Evolutionary conservation across 208 protist genomes (phyloP), one percentile per base, ranked within the genome.

Genomic region (Trypanosoma brucei): DNA sequence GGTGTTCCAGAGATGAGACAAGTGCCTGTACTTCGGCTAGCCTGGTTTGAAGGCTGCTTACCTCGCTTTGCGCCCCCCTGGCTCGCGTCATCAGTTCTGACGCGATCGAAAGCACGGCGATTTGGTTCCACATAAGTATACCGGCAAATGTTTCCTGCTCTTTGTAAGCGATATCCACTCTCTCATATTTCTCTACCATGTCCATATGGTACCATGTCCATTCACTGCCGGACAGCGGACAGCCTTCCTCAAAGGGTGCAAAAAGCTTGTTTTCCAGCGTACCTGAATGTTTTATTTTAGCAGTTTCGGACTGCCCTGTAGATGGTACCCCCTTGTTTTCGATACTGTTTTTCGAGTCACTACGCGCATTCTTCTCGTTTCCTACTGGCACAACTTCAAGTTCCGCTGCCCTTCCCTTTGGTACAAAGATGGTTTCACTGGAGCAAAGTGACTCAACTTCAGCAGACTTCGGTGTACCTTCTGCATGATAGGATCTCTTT

Each of bases 381-480:
- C 22, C 22, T 22, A 22, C 22, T 22, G 22, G 22, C 22, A 22
- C 22, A 22, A 22, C 22, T 22, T 22, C 22, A 22, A 22, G 22
- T 22, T 22, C 22, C 22, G 22, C 22, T 22, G 22, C 22, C 22
- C 22, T 22, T 22, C 22, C 22, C 22, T 22, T 22, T 22, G 22
- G 22, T 22, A 22, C 22, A 22, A 22, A 22, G 22, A 22, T 22
- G 22, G 22, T 22, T 22, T 22, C 22, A 22, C 22, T 22, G 22
- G 22, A 22, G 22, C 22, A 22, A 22, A 22, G 22, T 22, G 22
- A 22, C 22, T 22, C 22, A 22, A 22, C 22, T 22, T 22, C 22
- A 22, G 22, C 22, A 34, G 56, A 70, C 30, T 48, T 70, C 14
- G 50, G 8, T 55, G 39, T 58, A 60, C 64, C 67, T 3, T 55